A percentile compares a stretch with the other conserved stretches of the same genome.
phyloP scores from a whole-genome alignment of 148 eudicot genomes.

The Camellia sinensis region DNA sequence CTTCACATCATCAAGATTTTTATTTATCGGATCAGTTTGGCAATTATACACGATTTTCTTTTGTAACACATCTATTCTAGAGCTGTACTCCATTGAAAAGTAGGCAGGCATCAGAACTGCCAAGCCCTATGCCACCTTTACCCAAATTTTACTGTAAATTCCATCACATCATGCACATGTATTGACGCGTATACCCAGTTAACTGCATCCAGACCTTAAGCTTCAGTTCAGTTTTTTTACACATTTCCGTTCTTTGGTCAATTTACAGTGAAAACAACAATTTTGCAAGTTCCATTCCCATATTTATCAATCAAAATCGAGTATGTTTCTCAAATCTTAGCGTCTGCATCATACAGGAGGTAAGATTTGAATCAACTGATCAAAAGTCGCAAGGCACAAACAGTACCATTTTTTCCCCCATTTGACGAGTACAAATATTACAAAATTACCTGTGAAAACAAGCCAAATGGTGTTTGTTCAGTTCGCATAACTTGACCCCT shows the following conservation, averaged over 20 bases:
- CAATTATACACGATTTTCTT: neutral
- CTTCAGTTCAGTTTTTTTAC: neutral
- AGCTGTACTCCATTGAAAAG: neutral
- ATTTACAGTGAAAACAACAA: neutral
- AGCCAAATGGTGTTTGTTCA: conserved; percentile 97
- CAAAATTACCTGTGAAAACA: conserved; percentile 82
- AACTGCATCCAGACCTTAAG: neutral
- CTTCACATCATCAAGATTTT: neutral
- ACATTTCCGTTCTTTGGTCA: neutral
- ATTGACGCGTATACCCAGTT: neutral
- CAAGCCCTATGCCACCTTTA: neutral
- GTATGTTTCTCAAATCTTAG: neutral
- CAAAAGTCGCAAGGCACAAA: neutral
- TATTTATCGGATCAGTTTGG: neutral
- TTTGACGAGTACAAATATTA: conserved; percentile 9
- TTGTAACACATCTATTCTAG: neutral
- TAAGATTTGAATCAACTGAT: neutral
- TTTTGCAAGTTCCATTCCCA: neutral
- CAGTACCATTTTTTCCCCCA: neutral
- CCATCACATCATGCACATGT: neutral
- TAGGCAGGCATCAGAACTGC: neutral
- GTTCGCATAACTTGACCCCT: conserved; percentile 99
- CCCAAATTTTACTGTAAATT: neutral
- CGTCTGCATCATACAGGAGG: neutral
- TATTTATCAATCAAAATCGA: neutral